Conservation (phyloP, 2,329 filamentous ascomycete genomes). For the Zymoseptoria passerinii region DNA sequence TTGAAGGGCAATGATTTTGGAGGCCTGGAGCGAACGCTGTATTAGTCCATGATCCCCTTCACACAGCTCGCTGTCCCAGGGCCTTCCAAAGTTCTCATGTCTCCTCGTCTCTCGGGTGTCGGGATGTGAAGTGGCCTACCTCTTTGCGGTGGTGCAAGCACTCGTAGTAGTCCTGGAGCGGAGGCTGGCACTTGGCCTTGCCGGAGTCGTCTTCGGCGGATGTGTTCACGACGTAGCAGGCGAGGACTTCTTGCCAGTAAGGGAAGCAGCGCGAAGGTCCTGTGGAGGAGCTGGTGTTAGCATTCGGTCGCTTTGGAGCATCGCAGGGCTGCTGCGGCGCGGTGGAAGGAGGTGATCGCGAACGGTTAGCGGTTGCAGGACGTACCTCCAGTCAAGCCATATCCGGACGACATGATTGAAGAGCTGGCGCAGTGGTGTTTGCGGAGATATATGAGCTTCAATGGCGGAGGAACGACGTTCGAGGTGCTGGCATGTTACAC, state of each 20-base stretch:
- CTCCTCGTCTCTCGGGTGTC: background rate
- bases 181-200: constrained; percentile 77
- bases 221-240: constrained; percentile 95
- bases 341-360: too few species aligned
- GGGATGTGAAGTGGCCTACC: constrained; percentile 47
- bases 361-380: constrained; percentile 18
- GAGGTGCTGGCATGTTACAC: background rate
- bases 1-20: constrained; percentile 71
- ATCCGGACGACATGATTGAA: constrained; percentile 67
- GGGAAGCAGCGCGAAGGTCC: constrained; percentile 82
- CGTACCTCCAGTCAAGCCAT: constrained; percentile 71
- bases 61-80: background rate
- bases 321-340: background rate
- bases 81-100: background rate
- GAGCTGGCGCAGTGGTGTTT: background rate
- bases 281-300: constrained; percentile 26
- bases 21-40: constrained; percentile 49
- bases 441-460: background rate
- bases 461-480: background rate
- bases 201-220: constrained; percentile 66
- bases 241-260: constrained; percentile 98
- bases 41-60: background rate
- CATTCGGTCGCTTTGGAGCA: background rate
- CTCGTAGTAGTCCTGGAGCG: constrained; percentile 96
- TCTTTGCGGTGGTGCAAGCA: constrained; percentile 99